Percentiles rank a stretch among this genome's conserved stretches.
phyloP scores from a whole-genome alignment of 345 rosid species.

The Ceriops zippeliana region DNA sequence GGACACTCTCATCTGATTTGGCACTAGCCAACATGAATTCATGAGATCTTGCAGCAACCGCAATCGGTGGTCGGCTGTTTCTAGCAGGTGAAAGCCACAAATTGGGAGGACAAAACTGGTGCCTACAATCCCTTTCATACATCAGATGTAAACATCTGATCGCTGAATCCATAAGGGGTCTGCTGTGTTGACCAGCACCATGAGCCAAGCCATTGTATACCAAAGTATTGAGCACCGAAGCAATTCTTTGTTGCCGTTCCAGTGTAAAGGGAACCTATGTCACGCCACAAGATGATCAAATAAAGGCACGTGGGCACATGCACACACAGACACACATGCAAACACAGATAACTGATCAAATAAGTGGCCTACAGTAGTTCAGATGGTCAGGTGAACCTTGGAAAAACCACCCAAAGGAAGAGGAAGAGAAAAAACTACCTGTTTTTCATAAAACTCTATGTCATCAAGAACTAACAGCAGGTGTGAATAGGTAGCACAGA shows the following conservation, averaged over 20 bases:
- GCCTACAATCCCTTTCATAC: constrained; percentile 97
- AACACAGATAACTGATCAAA: too few relatives aligned
- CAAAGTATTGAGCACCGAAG: constrained; percentile 81
- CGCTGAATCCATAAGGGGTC: constrained; percentile 77
- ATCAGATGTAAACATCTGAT: constrained; percentile 84
- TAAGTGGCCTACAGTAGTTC: background rate
- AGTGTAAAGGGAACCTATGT: constrained; percentile 70
- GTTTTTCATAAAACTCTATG: constrained; percentile 94
- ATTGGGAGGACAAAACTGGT: constrained; percentile 70
- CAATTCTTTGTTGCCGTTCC: constrained; percentile 76
- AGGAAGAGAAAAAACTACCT: constrained; percentile 45
- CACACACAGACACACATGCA: background rate
- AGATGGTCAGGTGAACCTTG: background rate
- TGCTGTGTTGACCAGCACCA: constrained; percentile 44
- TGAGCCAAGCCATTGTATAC: constrained; percentile 73
- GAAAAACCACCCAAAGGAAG: background rate
- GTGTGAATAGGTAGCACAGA: constrained; percentile 86
- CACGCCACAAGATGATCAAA: constrained; percentile 28
- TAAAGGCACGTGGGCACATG: constrained; percentile 5
- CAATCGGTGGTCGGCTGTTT: constrained; percentile 75
- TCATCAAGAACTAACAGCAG: constrained; percentile 94
- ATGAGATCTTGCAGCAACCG: constrained; percentile 84
- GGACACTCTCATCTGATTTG: constrained; percentile 46
- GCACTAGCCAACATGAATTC: constrained; percentile 50
- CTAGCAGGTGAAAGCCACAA: constrained; percentile 96